These are phyloP conservation scores for Colletotrichum neosansevieriae DNA, from an alignment of 2,329 filamentous ascomycete species.

Conservation along the genomic window DNA sequence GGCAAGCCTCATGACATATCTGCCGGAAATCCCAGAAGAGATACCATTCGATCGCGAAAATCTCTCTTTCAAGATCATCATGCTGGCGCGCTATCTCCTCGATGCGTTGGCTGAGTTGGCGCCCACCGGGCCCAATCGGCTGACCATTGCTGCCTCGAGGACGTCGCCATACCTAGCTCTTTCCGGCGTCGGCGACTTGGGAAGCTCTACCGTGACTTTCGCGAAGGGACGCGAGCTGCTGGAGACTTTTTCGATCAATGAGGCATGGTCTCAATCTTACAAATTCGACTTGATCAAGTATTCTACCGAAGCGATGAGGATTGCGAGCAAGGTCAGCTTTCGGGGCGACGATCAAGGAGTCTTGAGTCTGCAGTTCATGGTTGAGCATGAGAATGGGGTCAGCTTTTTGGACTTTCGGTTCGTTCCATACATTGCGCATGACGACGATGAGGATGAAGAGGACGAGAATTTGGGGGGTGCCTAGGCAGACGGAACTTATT, in stretches of 20 bases:
- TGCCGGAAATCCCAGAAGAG: constrained; percentile 78
- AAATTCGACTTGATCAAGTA: constrained; percentile 89
- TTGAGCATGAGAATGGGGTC: constrained; percentile 81
- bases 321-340: constrained; percentile 92
- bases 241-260: constrained; percentile 77
- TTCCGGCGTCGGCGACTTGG: constrained; percentile 71
- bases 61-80: constrained; percentile 92
- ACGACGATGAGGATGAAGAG: constrained; percentile 60
- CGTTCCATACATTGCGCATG: constrained; percentile 77
- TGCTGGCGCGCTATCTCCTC: constrained; percentile 80
- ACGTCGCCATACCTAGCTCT: constrained; percentile 80
- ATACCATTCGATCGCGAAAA: constrained; percentile 89
- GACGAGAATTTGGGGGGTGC: not conserved
- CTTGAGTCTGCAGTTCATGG: constrained; percentile 94
- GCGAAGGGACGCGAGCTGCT: constrained; percentile 74
- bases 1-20: constrained; percentile 90
- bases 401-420: constrained; percentile 88
- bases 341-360: constrained; percentile 90
- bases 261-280: constrained; percentile 77
- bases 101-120: constrained; percentile 79
- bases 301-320: constrained; percentile 90
- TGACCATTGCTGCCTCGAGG: constrained; percentile 76
- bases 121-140: constrained; percentile 76
- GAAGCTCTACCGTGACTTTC: constrained; percentile 76
- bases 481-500: not conserved